Evolutionary conservation across 1,284 basidiomycete genomes (phyloP).

Genomic region (Pseudozyma flocculosa): DNA sequence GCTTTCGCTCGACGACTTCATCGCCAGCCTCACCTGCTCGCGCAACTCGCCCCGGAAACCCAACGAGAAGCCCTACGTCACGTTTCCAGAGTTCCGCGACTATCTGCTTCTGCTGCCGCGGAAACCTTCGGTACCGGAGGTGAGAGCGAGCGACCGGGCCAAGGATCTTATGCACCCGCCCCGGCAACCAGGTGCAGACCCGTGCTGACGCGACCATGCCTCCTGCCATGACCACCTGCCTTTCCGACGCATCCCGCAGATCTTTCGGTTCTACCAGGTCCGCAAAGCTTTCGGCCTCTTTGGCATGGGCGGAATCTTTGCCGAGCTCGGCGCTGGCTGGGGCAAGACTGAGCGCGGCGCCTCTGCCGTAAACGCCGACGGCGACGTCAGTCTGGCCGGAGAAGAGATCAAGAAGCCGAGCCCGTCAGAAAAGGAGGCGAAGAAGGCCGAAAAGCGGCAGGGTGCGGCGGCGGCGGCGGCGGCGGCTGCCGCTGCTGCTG

Average conservation of each 20-base stretch:
- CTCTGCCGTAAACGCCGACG: constrained; percentile 50
- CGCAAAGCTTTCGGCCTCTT: constrained; percentile 56
- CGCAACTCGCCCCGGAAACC: constrained; percentile 12
- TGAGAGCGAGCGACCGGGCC: too few species aligned
- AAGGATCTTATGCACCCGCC: too few species aligned
- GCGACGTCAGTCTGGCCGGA: constrained; percentile 51
- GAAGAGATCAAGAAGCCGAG: constrained; percentile 46
- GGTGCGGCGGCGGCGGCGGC: constrained; percentile 23
- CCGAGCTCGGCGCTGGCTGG: constrained; percentile 51
- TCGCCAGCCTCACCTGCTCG: constrained; percentile 51
- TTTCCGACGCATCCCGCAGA: constrained; percentile 11
- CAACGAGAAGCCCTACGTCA: constrained; percentile 36
- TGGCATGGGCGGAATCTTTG: constrained; percentile 55
- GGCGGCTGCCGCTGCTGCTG: constrained; percentile 14
- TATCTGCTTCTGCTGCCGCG: constrained; percentile 54
- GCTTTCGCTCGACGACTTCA: constrained; percentile 50
- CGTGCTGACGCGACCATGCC: too few species aligned
- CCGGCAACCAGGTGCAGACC: too few species aligned
- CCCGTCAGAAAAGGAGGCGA: constrained; percentile 39
- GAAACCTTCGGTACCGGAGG: constrained; percentile 49
- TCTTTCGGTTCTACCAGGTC: constrained; percentile 57
- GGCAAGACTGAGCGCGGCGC: constrained; percentile 52
- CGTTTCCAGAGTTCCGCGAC: constrained; percentile 56
- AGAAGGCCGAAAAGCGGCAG: constrained; percentile 25
- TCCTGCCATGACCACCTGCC: too few species aligned